Base-by-base conservation (phyloP, 1,284 basidiomycete species). In the Farysia itapuensis region DNA sequence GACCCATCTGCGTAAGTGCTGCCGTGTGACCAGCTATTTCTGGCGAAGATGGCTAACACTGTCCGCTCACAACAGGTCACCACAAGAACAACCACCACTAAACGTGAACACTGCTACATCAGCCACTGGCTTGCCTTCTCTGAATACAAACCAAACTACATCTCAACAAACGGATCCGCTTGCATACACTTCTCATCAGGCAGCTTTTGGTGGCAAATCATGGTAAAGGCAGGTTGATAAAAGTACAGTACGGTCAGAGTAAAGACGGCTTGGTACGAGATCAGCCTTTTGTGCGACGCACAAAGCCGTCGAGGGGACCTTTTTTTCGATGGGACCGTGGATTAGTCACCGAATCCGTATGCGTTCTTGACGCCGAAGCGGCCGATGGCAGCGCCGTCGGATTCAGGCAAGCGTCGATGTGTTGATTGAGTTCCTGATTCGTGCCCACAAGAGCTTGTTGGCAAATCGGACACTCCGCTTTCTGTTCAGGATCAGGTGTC, bases 11-110 rank as follows among this genome's bases (percentile, higher is more conserved):
- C 60, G 67, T 67, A 44, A 46, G 64, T 67, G 18, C 16, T 16
- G n/a, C n/a, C n/a, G n/a, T n/a, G n/a, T n/a, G n/a, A n/a, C n/a
- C n/a, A n/a, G n/a, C n/a, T n/a, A n/a, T n/a, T n/a, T n/a, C n/a
- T n/a, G n/a, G n/a, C n/a, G n/a, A n/a, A n/a, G n/a, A n/a, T n/a
- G n/a, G n/a, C 25, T 28, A 28, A 28, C 26, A 28, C n/a, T 9
- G 26, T 28, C 31, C 12, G 31, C 31, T 18, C 31, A 9, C 28
- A 26, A 52, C 59, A 63, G 59, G 59, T 34, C 53, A 57, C 59
- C 59, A 63, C 59, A 63, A 63, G 59, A 63, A 63, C 53, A 63
- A 63, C 59, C 59, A 63, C 59, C 59, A 63, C 53, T 63, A 63
- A 29, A 38, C 31, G n/a, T 29, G 16, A 16, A n/a, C 25, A 4